A percentile compares a stretch with the other conserved stretches of the same genome.
These are phyloP conservation scores for Geotrichum australiense DNA, from an alignment of 1,139 yeast species.

Conservation along the genomic window DNA sequence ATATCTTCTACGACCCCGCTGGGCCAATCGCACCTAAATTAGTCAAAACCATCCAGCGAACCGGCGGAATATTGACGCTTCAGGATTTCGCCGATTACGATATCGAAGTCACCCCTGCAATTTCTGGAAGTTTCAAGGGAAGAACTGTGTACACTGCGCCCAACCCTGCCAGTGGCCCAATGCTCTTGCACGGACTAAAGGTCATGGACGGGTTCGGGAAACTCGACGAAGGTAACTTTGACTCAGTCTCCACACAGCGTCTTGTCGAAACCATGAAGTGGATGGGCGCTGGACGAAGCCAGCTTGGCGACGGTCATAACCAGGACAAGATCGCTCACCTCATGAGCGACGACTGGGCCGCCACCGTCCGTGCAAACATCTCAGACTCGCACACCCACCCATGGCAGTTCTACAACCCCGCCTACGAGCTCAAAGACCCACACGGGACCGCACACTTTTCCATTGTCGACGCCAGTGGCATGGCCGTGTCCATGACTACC, in stretches of 20 bases:
- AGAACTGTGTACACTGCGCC: conserved; percentile 57
- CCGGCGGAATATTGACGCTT: conserved; percentile 56
- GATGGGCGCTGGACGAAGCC: conserved; percentile 78
- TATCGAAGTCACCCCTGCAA: conserved; percentile 50
- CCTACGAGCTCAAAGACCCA: conserved; percentile 64
- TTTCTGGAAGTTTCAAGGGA: conserved; percentile 42
- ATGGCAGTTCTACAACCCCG: conserved; percentile 73
- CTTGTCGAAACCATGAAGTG: conserved; percentile 86
- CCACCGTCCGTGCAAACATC: conserved; percentile 41
- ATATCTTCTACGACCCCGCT: conserved; percentile 72
- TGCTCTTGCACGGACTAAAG: conserved; percentile 66
- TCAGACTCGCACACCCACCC: conserved; percentile 50
- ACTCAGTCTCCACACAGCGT: conserved; percentile 51
- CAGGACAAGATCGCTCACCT: conserved; percentile 34
- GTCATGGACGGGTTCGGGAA: conserved; percentile 42
- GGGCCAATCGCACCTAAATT: conserved; percentile 63
- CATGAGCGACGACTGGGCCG: conserved; percentile 49
- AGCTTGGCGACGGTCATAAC: conserved; percentile 61
- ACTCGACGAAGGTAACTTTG: conserved; percentile 34
- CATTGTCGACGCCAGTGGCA: conserved; percentile 56
- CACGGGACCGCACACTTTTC: conserved; percentile 89
- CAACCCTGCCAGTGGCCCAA: conserved; percentile 82
- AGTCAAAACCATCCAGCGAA: conserved; percentile 39
- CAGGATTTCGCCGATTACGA: conserved; percentile 61
- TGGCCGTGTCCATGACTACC: conserved; percentile 82